Evolutionary conservation across 164 flowering plant species (phyloP), one percentile per base, ranked within the genome.

Genomic region (Houttuynia cordata): DNA sequence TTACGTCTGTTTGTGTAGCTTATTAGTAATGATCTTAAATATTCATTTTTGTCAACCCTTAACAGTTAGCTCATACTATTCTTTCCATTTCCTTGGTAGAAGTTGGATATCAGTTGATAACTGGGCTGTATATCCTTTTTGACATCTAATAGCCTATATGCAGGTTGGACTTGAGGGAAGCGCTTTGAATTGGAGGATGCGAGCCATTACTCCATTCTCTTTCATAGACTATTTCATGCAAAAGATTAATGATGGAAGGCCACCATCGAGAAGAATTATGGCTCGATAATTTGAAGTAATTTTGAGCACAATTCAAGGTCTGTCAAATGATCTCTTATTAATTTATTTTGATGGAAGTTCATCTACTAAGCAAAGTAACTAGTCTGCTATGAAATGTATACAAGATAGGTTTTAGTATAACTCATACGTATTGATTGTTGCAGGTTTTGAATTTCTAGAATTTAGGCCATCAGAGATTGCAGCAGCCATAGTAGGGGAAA

Each of bases 111-210:
- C 59, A 67, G 88, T 80, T 74, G 96, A 53, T 21, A 53, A 5
- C 7, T 3, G 24, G 30, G 24, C 7, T 22, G 7, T 20, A 53
- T 53, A 22, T 22, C n/a, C 10, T 24, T 53, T 14, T 12, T 21
- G 56, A 23, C 23, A 22, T 10, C 45, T 37, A 9, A 59, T 74
- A 20, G 56, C 56, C 37, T 66, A 49, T 53, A 62, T 80, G 78
- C 76, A 91, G 96, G 90, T 91, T 65, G 99, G 99, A 63, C 88
- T 88, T 58, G 97, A 94, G 78, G 97, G 99, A 63, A 88, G 93
- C 75, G 62, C 93, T 9, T 78, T 86, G 80, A 73, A 73, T 23
- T 88, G 96, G 93, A 88, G 83, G 72, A 84, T 88, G 93, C 84
- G 78, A 70, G 77, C 87, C 9, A 62, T 86, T 45, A 83, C 93